Percentiles rank a stretch among this genome's conserved stretches.
Evolutionary conservation across 805 yeast species (phyloP).

Genomic region (Metschnikowia arizonensis): DNA sequence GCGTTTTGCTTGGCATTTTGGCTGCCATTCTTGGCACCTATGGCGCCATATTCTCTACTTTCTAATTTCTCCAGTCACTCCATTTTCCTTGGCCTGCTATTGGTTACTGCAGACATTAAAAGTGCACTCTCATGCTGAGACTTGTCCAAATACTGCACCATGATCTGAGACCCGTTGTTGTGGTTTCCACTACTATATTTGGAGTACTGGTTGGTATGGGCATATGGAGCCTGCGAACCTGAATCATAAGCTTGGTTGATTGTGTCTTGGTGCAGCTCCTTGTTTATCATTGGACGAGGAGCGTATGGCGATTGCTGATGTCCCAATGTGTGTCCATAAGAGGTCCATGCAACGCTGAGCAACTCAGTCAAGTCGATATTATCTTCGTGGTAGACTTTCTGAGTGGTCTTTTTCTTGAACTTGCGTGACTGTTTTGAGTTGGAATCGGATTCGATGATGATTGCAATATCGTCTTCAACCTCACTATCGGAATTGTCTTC

Average conservation of each 20-base stretch:
- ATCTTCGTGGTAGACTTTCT: constrained; percentile 12
- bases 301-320: background rate
- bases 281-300: background rate
- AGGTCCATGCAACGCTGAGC: constrained; percentile 8
- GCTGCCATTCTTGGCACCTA: constrained; percentile 18
- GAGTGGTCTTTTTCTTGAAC: constrained; percentile 5
- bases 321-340: constrained; percentile 5
- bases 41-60: constrained; percentile 9
- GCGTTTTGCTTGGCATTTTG: constrained; percentile 11
- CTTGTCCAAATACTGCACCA: constrained; percentile 77
- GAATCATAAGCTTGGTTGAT: background rate
- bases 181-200: background rate
- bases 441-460: constrained; percentile 33
- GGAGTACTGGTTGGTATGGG: constrained; percentile 6
- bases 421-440: background rate
- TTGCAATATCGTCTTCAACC: constrained; percentile 32
- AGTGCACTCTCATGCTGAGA: constrained; percentile 57
- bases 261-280: background rate
- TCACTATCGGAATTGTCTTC: constrained; percentile 22
- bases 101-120: constrained; percentile 31
- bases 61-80: background rate
- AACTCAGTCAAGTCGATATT: constrained; percentile 10
- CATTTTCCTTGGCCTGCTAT: background rate
- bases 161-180: constrained; percentile 57
- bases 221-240: background rate